Evolutionary conservation across 139 green algal species (phyloP).

Genomic region (Volvox reticuliferus): DNA sequence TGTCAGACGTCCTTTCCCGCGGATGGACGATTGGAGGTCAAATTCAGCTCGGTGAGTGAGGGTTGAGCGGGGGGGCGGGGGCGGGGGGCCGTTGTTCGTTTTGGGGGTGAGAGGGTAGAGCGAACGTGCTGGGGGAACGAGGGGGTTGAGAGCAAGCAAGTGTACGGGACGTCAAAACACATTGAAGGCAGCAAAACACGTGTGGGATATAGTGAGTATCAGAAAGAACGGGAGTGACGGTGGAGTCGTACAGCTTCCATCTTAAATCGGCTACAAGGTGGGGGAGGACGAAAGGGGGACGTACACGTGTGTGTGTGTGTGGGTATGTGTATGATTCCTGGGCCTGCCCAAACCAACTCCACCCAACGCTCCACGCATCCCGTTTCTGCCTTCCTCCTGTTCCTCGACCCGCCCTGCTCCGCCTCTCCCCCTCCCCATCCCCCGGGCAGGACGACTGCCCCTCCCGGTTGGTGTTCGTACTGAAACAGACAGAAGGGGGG

Average conservation of each 20-base stretch:
- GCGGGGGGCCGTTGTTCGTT: background rate
- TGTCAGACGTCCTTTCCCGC: slow-evolving; percentile 73
- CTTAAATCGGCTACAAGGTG: no score
- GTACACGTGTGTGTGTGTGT: background rate
- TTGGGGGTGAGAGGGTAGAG: background rate
- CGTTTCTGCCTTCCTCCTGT: background rate
- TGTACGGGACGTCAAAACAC: background rate
- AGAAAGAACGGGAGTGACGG: background rate
- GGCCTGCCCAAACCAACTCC: background rate
- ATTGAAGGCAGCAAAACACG: background rate
- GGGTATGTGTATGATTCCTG: background rate
- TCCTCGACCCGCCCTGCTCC: background rate
- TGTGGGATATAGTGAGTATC: background rate
- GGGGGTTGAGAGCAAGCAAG: no score
- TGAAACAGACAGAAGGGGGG: slow-evolving; percentile 63
- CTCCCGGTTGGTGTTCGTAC: slow-evolving; percentile 76
- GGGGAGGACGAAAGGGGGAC: no score
- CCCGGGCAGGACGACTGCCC: slow-evolving; percentile 53
- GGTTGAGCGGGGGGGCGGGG: background rate
- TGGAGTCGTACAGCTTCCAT: no score
- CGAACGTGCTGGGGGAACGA: background rate
- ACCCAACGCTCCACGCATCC: background rate
- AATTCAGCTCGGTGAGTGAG: slow-evolving; percentile 56
- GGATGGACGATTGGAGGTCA: slow-evolving; percentile 57
- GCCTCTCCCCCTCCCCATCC: background rate